Conservation (phyloP, 1,139 yeast species). For the Eremothecium gossypii region DNA sequence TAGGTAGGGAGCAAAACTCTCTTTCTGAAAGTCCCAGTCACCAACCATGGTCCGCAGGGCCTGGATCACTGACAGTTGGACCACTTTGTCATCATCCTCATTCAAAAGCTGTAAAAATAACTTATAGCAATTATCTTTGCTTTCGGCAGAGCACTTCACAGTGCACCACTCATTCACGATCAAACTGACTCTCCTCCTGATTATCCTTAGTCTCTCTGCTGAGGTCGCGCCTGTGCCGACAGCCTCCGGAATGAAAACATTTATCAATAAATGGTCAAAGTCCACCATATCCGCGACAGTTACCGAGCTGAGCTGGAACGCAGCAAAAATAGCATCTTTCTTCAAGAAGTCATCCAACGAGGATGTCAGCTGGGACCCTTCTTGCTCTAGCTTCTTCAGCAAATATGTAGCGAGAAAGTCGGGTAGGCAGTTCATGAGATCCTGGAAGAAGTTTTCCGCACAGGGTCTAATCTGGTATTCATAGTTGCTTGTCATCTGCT, state of each 20-base stretch:
- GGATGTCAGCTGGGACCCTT: conserved; percentile 26
- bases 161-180: conserved; percentile 76
- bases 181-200: conserved; percentile 68
- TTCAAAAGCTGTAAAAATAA: conserved; percentile 35
- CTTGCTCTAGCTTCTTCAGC: conserved; percentile 49
- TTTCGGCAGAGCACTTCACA: conserved; percentile 51
- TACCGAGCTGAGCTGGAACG: conserved; percentile 68
- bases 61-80: conserved; percentile 65
- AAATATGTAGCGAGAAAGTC: conserved; percentile 53
- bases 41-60: conserved; percentile 61
- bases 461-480: conserved; percentile 83
- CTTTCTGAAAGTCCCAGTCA: conserved; percentile 77
- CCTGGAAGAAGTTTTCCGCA: conserved; percentile 78
- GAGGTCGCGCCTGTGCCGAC: conserved; percentile 13
- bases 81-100: conserved; percentile 58
- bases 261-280: conserved; percentile 50
- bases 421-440: conserved; percentile 57
- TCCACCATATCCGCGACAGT: conserved; percentile 57
- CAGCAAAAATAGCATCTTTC: conserved; percentile 75
- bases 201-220: conserved; percentile 38
- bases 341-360: conserved; percentile 45
- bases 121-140: conserved; percentile 51
- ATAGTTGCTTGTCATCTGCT: conserved; percentile 68
- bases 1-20: conserved; percentile 56
- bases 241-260: conserved; percentile 62